Evolutionary conservation across 2,329 filamentous ascomycete species (phyloP).

Genomic region (Sarocladiaceae sp.): DNA sequence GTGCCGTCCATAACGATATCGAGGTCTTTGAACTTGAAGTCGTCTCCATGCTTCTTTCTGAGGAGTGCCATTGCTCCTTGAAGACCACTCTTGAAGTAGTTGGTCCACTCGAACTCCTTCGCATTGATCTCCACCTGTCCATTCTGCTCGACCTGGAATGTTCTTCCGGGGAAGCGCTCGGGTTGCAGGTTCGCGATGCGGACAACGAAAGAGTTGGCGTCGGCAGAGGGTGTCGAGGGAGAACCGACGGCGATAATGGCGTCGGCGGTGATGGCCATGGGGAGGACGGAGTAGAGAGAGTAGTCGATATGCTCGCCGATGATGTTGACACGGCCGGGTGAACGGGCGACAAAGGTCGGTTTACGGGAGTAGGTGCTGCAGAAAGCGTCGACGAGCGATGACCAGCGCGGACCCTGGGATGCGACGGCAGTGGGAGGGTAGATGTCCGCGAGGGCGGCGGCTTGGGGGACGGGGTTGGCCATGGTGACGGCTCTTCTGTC

Average conservation of each 20-base stretch:
- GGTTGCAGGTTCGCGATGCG: slow-evolving; percentile 74
- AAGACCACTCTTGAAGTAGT: slow-evolving; percentile 95
- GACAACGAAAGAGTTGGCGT: slow-evolving; percentile 54
- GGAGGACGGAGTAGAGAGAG: slow-evolving; percentile 89
- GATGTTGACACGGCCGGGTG: slow-evolving; percentile 92
- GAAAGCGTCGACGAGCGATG: slow-evolving; percentile 65
- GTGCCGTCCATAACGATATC: slow-evolving; percentile 85
- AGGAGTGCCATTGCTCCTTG: slow-evolving; percentile 75
- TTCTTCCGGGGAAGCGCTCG: slow-evolving; percentile 66
- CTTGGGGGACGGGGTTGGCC: slow-evolving; percentile 63
- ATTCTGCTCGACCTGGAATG: slow-evolving; percentile 63
- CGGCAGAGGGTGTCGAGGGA: slow-evolving; percentile 36
- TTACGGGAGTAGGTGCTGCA: slow-evolving; percentile 59
- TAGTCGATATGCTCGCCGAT: slow-evolving; percentile 99
- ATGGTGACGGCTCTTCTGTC: slow-evolving; percentile 22
- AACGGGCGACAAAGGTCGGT: slow-evolving; percentile 78
- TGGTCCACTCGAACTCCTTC: slow-evolving; percentile 85
- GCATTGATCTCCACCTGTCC: slow-evolving; percentile 74
- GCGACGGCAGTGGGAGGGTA: slow-evolving; percentile 70
- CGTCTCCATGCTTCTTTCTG: slow-evolving; percentile 54
- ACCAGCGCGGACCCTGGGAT: slow-evolving; percentile 68
- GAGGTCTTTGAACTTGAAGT: slow-evolving; percentile 66
- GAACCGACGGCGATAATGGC: slow-evolving; percentile 75
- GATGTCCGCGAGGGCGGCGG: slow-evolving; percentile 69
- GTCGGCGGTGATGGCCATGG: slow-evolving; percentile 91